Conservation (phyloP, 2,329 filamentous ascomycete genomes). For the Cladosporium sp. region DNA sequence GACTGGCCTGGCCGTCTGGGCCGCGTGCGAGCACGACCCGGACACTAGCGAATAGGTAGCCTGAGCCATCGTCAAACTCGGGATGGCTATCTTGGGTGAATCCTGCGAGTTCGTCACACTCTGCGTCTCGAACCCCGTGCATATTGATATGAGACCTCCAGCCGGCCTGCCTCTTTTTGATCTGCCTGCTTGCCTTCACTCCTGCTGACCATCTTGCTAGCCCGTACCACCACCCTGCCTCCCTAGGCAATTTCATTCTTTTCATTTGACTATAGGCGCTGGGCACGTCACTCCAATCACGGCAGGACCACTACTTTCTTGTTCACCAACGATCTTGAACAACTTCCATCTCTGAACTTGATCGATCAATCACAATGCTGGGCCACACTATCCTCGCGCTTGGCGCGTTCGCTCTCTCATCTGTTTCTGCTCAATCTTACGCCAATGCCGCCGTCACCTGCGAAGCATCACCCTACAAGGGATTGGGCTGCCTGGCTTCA, state of each 20-base stretch:
- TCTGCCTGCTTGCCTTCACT: neutral
- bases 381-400: constrained; percentile 4
- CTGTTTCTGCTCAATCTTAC: constrained; percentile 7
- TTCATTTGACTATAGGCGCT: constrained; percentile 3
- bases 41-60: neutral
- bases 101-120: neutral
- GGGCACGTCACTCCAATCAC: constrained; percentile 4
- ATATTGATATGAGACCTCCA: constrained; percentile 10
- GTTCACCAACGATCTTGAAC: neutral
- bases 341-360: neutral
- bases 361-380: neutral
- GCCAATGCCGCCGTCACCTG: neutral
- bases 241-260: constrained; percentile 10
- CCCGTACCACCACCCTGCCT: constrained; percentile 6
- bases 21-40: constrained; percentile 1
- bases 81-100: neutral
- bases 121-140: neutral
- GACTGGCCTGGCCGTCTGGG: constrained; percentile 9
- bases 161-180: constrained; percentile 7
- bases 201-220: neutral
- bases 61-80: constrained; percentile 6
- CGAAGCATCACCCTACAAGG: neutral
- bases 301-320: constrained; percentile 8
- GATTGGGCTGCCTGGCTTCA: constrained; percentile 7
- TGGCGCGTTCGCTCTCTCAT: constrained; percentile 7